These are phyloP conservation scores for Leishmania gerbilli DNA, from an alignment of 208 protist species.

Conservation along the genomic window DNA sequence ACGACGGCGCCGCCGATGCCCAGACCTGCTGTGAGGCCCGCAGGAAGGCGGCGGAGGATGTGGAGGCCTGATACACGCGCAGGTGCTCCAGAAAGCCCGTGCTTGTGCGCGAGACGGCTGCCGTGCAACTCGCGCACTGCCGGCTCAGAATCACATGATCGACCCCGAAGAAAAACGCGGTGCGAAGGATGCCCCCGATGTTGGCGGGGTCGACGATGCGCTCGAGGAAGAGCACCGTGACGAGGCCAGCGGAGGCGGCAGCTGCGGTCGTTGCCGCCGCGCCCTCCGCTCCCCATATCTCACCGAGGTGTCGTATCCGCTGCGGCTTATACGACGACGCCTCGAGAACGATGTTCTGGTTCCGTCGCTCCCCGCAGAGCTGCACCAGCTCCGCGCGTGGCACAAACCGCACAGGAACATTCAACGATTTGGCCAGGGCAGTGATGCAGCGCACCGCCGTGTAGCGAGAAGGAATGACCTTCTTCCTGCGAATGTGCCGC, in stretches of 20 bases:
- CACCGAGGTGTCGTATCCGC: slow-evolving; percentile 13
- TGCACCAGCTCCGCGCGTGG: slow-evolving; percentile 64
- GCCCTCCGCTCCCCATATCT: slow-evolving; percentile 11
- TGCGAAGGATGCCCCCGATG: slow-evolving; percentile 73
- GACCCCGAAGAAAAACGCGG: slow-evolving; percentile 73
- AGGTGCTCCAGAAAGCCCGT: slow-evolving; percentile 79
- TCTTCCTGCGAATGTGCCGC: background rate
- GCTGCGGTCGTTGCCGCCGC: background rate
- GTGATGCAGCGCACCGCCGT: slow-evolving; percentile 60
- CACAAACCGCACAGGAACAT: slow-evolving; percentile 59
- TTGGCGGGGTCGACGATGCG: slow-evolving; percentile 81
- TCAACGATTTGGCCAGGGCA: slow-evolving; percentile 50
- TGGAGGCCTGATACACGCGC: slow-evolving; percentile 41
- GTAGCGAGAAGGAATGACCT: slow-evolving; percentile 57
- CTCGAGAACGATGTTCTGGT: slow-evolving; percentile 85
- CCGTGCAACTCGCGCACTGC: slow-evolving; percentile 66
- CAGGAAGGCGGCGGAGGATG: slow-evolving; percentile 46
- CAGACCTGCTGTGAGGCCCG: slow-evolving; percentile 3
- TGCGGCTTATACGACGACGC: slow-evolving; percentile 45
- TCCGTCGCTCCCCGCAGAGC: slow-evolving; percentile 79
- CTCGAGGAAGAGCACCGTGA: slow-evolving; percentile 67
- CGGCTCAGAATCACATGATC: slow-evolving; percentile 63
- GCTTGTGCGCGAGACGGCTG: slow-evolving; percentile 69
- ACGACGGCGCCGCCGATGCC: background rate
- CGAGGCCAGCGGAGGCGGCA: background rate